phyloP scores from a whole-genome alignment of 768 basidiomycete species.

The Hemileccinum rubropunctum region DNA sequence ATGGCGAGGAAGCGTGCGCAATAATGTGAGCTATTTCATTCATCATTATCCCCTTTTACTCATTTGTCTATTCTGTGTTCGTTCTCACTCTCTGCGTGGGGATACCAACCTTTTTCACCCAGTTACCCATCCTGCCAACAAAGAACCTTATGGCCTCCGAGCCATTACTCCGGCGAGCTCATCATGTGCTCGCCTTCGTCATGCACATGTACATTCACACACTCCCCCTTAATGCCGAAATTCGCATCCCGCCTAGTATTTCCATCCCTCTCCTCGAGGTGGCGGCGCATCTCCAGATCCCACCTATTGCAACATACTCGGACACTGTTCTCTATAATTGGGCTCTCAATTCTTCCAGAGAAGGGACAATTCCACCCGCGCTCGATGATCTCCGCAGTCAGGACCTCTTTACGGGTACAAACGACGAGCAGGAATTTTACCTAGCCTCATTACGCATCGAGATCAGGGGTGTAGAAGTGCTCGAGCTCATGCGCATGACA shows the following conservation, averaged over 20 bases:
- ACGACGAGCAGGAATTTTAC: conserved; percentile 86
- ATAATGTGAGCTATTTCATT: conserved; percentile 37
- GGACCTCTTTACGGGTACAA: conserved; percentile 73
- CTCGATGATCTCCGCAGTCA: conserved; percentile 60
- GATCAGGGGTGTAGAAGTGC: conserved; percentile 76
- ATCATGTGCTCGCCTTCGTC: conserved; percentile 69
- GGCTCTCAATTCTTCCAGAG: conserved; percentile 35
- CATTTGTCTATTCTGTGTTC: conserved; percentile 2
- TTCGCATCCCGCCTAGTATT: conserved; percentile 67
- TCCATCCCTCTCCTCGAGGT: conserved; percentile 75
- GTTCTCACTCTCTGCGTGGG: neutral
- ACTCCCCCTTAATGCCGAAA: conserved; percentile 44
- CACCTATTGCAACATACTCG: conserved; percentile 87
- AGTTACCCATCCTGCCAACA: conserved; percentile 57
- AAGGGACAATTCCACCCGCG: conserved; percentile 33
- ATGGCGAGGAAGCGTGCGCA: conserved; percentile 53
- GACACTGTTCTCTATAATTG: conserved; percentile 93
- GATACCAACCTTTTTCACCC: neutral
- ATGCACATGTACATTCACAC: conserved; percentile 79
- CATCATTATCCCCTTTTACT: neutral
- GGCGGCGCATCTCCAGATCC: conserved; percentile 68
- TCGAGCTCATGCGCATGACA: conserved; percentile 79
- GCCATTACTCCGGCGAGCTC: conserved; percentile 62
- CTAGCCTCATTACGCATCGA: conserved; percentile 85
- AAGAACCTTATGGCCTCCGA: conserved; percentile 48